These are phyloP conservation scores for Aspergillus sp. DNA, from an alignment of 2,329 filamentous ascomycete genomes.

Conservation along the genomic window DNA sequence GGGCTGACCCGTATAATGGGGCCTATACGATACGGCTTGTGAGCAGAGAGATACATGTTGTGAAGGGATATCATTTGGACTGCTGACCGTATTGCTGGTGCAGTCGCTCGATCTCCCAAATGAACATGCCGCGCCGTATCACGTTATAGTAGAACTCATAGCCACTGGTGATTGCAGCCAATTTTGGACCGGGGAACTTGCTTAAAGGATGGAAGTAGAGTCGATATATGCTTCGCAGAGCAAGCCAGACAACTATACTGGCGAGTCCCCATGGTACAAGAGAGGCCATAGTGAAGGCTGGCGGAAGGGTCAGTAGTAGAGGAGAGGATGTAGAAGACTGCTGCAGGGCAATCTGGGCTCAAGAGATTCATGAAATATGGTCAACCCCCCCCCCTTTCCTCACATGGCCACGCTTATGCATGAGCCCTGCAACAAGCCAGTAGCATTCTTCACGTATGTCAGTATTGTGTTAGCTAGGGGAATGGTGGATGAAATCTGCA, in stretches of 20 bases:
- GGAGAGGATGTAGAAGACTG: too few species aligned
- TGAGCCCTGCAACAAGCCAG: too few species aligned
- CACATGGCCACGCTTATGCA: too few species aligned
- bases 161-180: background rate
- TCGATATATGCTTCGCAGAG: background rate
- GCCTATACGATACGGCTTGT: constrained; percentile 13
- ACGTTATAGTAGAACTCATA: constrained; percentile 6
- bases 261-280: background rate
- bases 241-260: background rate
- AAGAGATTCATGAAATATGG: too few species aligned
- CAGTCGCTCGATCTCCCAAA: background rate
- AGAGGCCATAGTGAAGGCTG: background rate
- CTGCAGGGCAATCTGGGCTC: too few species aligned
- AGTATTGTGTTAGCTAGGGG: too few species aligned
- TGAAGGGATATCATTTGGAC: background rate
- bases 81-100: background rate
- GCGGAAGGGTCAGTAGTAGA: too few species aligned
- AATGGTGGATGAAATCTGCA: too few species aligned
- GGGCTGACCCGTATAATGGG: constrained; percentile 36
- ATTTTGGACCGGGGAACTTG: constrained; percentile 5
- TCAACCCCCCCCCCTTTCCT: too few species aligned
- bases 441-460: too few species aligned
- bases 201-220: constrained; percentile 4
- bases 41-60: background rate
- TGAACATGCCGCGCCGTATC: background rate